phyloP scores from a whole-genome alignment of 2,329 filamentous ascomycete species.

The Magnaporthiopsis rhizophila region DNA sequence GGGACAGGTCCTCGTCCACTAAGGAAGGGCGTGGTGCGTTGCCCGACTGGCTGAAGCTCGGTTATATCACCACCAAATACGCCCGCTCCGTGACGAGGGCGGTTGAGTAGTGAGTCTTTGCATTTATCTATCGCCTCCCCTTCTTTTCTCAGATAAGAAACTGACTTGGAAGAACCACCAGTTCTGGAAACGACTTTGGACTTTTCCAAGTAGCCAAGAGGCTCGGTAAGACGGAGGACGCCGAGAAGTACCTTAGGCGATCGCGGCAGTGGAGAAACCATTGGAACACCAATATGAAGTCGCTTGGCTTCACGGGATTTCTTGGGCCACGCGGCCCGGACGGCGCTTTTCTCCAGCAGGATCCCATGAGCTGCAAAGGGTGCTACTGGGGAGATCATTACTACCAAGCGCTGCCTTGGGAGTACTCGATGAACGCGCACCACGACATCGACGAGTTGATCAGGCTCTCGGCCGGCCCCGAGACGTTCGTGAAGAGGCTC shows the following conservation, averaged over 20 bases:
- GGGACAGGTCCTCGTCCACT: constrained; percentile 51
- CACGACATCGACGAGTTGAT: constrained; percentile 55
- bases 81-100: constrained; percentile 55
- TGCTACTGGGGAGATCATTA: constrained; percentile 55
- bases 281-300: constrained; percentile 52
- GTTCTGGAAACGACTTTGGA: constrained; percentile 53
- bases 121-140: not conserved
- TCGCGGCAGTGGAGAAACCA: constrained; percentile 65
- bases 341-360: constrained; percentile 39
- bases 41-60: constrained; percentile 57
- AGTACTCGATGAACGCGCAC: constrained; percentile 61
- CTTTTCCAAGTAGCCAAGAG: constrained; percentile 55
- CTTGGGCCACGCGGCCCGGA: constrained; percentile 50
- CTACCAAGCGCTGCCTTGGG: constrained; percentile 55
- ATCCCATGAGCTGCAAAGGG: constrained; percentile 51
- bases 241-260: constrained; percentile 51
- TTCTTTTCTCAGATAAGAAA: not conserved
- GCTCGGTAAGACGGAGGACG: constrained; percentile 38
- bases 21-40: constrained; percentile 62
- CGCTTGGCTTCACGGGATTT: constrained; percentile 57
- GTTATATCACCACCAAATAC: constrained; percentile 57
- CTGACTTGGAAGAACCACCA: not conserved
- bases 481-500: constrained; percentile 47
- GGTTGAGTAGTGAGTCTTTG: constrained; percentile 48
- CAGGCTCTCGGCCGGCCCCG: constrained; percentile 42